These are phyloP conservation scores for Suhomyces sp. DNA, from an alignment of 805 yeast species.

Conservation along the genomic window DNA sequence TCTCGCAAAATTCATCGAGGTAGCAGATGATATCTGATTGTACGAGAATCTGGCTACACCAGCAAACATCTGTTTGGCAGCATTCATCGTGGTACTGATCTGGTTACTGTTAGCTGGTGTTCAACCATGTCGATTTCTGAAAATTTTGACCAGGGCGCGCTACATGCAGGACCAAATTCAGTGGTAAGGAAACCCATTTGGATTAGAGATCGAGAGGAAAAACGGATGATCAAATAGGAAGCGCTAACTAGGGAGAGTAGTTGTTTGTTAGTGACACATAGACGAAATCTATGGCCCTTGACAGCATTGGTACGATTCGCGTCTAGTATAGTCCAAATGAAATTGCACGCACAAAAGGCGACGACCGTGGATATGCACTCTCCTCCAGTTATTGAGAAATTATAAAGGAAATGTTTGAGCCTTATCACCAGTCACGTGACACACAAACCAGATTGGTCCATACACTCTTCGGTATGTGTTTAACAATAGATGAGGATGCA, in stretches of 20 bases:
- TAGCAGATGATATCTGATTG: not conserved
- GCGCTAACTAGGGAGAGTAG: not conserved
- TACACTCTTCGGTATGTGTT: not conserved
- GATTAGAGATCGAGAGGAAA: not conserved
- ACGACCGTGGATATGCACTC: not conserved
- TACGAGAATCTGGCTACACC: not conserved
- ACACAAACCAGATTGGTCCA: not conserved
- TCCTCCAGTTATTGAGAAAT: not conserved
- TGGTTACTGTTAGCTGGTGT: not conserved
- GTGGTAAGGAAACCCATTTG: not conserved
- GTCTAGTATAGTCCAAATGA: not conserved
- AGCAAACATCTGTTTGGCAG: not conserved
- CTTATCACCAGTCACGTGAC: not conserved
- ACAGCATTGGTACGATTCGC: not conserved
- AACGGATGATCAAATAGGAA: not conserved
- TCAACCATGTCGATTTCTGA: not conserved
- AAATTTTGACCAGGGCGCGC: slow-evolving; percentile 1
- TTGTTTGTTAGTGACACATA: not conserved
- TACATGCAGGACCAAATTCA: not conserved
- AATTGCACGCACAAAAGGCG: not conserved
- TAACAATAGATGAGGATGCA: not conserved
- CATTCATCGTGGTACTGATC: not conserved
- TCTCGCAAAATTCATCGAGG: not conserved
- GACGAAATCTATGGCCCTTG: not conserved
- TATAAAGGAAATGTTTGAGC: not conserved